Evolutionary conservation across 805 yeast species (phyloP), one percentile per base, ranked within the genome.

Genomic region (Hanseniaspora singularis): DNA sequence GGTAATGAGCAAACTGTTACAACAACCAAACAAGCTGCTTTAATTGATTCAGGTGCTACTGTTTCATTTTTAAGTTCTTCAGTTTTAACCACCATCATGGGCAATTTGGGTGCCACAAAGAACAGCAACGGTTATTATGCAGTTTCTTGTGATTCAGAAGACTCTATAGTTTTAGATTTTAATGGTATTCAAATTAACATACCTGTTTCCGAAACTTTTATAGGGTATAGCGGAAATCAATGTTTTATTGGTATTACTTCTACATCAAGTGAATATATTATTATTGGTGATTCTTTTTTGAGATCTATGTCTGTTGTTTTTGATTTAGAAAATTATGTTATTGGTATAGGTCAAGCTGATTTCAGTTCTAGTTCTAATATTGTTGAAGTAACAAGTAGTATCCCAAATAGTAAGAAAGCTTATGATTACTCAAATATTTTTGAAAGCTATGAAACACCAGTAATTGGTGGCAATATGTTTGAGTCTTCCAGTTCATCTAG

Each of bases 281-380:
- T 74, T 39, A 61, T 78, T 34, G 84, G 83, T 40, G 81, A 76
- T 57, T 66, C 69, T 51, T 69, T 77, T 54, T 63, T 78, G 51
- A 65, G 77, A 43, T 68, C 73, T 49, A 78, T 79, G 2, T 81
- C 79, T 58, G 68, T 76, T 23, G 84, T 78, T 14, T 78, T 72
- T 59, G 81, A 81, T 59, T 62, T 78, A 43, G 83, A 76, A 27
- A 71, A 71, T 55, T 62, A 61, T 39, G 68, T 73, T 54, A 64
- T 81, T 32, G 75, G 82, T 3, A 53, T 81, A 56, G 83, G 77
- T 19, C 74, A 71, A 56, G 72, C 70, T 14, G 54, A 52, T 24
- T 57, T 51, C 40, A 49, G 51, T 37, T 50, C 46, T 22, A 37
- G 38, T 1, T 42, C 46, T 6, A 48, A 54, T 12, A 52, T 58